Percentiles rank a stretch among this genome's conserved stretches.
Conservation (phyloP, 2,329 filamentous ascomycete genomes). For the Aspergillus sp. region DNA sequence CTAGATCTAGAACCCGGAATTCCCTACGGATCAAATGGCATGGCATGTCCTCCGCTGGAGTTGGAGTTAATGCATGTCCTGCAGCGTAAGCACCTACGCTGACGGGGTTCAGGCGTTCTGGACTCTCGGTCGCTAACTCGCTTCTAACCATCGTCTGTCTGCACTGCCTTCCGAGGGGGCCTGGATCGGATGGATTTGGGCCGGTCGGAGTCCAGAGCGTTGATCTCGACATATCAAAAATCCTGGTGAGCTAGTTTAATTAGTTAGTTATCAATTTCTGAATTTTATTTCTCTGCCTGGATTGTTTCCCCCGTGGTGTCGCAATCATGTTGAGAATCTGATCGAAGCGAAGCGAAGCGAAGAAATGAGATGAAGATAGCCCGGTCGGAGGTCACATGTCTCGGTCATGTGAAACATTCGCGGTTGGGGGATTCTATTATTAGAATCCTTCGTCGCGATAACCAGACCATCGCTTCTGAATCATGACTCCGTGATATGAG, state of each 20-base stretch:
- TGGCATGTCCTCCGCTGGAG: no score
- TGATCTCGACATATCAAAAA: no score
- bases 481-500: not conserved
- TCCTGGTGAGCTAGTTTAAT: no score
- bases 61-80: conserved; percentile 1
- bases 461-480: not conserved
- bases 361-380: no score
- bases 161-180: not conserved
- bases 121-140: not conserved
- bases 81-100: conserved; percentile 7
- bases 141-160: not conserved
- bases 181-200: not conserved
- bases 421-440: not conserved
- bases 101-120: not conserved
- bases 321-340: not conserved
- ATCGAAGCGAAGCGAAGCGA: no score
- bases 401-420: not conserved
- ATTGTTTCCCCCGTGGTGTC: no score
- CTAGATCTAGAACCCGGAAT: not conserved
- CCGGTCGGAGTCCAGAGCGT: conserved; percentile 3
- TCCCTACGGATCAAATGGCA: no score
- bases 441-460: not conserved
- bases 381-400: not conserved
- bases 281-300: no score
- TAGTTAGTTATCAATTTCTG: no score